Percentiles rank a stretch among this genome's conserved stretches.
These are phyloP conservation scores for Jatropha multifida DNA, from an alignment of 441 rosid species.

Conservation along the genomic window DNA sequence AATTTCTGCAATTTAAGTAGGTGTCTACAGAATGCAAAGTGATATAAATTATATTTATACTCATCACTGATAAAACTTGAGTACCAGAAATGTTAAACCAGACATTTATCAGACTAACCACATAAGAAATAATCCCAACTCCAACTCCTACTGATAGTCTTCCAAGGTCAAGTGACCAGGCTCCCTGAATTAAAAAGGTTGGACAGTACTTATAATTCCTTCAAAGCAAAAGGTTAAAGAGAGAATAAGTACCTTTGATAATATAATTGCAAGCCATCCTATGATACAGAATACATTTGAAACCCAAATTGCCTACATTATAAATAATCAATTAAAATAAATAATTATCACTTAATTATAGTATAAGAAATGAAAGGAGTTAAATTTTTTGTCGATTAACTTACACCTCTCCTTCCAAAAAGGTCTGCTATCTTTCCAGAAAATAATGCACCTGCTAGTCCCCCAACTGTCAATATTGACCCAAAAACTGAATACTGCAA, in stretches of 20 bases:
- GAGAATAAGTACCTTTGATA: not conserved
- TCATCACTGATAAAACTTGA: not conserved
- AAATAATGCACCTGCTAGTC: not conserved
- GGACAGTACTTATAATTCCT: not conserved
- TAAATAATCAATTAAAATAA: not conserved
- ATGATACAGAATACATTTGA: not conserved
- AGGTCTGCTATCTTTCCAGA: not conserved
- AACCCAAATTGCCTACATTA: not conserved
- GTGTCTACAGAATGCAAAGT: conserved; percentile 8
- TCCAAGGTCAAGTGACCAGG: conserved; percentile 14
- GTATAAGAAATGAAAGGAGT: no score
- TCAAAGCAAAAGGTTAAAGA: not conserved
- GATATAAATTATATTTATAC: not conserved
- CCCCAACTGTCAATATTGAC: not conserved
- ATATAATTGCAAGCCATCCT: not conserved
- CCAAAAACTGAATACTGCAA: not conserved
- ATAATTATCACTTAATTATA: no score
- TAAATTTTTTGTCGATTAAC: not conserved
- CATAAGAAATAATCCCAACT: conserved; percentile 20
- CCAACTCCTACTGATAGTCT: conserved; percentile 17
- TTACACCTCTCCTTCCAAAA: not conserved
- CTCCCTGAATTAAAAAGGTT: conserved; percentile 1
- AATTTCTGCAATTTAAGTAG: conserved; percentile 21
- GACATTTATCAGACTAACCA: conserved; percentile 8
- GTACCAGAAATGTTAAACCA: no score